Percentiles rank a stretch among this genome's conserved stretches.
phyloP scores from a whole-genome alignment of 2,329 filamentous ascomycete species.

The Alternaria sp. region DNA sequence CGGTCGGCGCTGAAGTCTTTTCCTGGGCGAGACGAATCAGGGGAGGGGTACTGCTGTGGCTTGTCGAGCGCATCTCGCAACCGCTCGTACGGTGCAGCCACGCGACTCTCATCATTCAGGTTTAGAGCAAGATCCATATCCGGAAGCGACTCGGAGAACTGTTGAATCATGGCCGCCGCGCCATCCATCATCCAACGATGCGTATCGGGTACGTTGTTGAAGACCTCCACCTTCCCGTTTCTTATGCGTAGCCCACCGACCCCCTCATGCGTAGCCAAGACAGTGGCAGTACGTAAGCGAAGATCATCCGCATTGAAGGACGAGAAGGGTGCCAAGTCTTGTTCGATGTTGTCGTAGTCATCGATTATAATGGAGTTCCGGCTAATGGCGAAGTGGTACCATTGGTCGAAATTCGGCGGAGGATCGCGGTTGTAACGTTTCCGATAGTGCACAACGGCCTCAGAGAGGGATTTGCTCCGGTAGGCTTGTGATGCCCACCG shows the following conservation, averaged over 20 bases:
- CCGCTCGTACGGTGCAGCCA: constrained; percentile 58
- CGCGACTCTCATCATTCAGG: constrained; percentile 65
- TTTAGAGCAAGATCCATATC: constrained; percentile 71
- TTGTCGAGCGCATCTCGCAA: constrained; percentile 35
- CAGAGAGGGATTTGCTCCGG: constrained; percentile 54
- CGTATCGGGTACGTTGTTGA: constrained; percentile 57
- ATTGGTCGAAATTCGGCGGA: constrained; percentile 65
- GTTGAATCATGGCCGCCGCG: constrained; percentile 58
- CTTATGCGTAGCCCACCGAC: constrained; percentile 64
- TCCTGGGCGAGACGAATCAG: constrained; percentile 26
- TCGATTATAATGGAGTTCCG: constrained; percentile 63
- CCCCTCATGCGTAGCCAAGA: constrained; percentile 61
- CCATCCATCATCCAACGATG: constrained; percentile 66
- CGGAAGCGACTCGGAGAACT: constrained; percentile 59
- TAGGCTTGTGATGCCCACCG: constrained; percentile 57
- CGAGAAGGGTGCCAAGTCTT: constrained; percentile 63
- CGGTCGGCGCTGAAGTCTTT: constrained; percentile 49
- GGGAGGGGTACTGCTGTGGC: constrained; percentile 29
- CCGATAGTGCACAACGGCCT: constrained; percentile 60
- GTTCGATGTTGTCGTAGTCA: constrained; percentile 65
- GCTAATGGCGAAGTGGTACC: constrained; percentile 63
- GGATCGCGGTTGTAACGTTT: constrained; percentile 61
- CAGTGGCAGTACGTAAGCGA: constrained; percentile 58
- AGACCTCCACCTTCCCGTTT: constrained; percentile 54
- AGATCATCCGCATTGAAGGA: constrained; percentile 59